Evolutionary conservation across 148 eudicot species (phyloP).

Genomic region (Euryodendron excelsum): DNA sequence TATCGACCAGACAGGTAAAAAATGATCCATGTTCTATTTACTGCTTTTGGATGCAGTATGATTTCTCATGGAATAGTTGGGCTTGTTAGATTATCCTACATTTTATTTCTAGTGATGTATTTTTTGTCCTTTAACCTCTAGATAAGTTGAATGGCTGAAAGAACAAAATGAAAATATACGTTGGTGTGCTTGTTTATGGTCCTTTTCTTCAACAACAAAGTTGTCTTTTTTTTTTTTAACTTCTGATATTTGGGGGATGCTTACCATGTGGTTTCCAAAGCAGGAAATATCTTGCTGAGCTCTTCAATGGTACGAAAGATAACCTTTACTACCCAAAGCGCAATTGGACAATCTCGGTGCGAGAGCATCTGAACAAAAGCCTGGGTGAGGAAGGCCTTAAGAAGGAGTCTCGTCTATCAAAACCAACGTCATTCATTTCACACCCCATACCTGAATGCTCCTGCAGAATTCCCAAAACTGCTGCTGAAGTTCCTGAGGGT

Average conservation of each 20-base stretch:
- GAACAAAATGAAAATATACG: too few relatives aligned
- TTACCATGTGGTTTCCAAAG: background rate
- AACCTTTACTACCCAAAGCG: conserved; percentile 69
- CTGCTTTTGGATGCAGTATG: too few relatives aligned
- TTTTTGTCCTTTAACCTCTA: background rate
- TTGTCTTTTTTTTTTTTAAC: background rate
- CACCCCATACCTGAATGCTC: conserved; percentile 91
- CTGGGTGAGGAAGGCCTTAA: conserved; percentile 63
- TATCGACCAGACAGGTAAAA: conserved; percentile 91
- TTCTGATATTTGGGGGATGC: background rate
- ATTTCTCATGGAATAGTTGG: too few relatives aligned
- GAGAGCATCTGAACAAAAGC: conserved; percentile 80
- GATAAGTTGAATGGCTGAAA: background rate
- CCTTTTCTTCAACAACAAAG: background rate
- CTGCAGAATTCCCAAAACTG: conserved; percentile 52
- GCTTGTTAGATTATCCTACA: too few relatives aligned
- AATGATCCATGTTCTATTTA: too few relatives aligned
- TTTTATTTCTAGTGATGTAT: too few relatives aligned
- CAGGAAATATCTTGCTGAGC: conserved; percentile 73
- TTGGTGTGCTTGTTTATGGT: too few relatives aligned
- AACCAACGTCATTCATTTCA: conserved; percentile 61
- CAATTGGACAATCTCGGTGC: conserved; percentile 67
- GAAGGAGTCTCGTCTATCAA: conserved; percentile 46
- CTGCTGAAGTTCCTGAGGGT: conserved; percentile 30
- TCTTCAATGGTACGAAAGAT: conserved; percentile 55